Base-by-base conservation (phyloP, 352 stramenopile genomes). In the Phytopythium sindhum region DNA sequence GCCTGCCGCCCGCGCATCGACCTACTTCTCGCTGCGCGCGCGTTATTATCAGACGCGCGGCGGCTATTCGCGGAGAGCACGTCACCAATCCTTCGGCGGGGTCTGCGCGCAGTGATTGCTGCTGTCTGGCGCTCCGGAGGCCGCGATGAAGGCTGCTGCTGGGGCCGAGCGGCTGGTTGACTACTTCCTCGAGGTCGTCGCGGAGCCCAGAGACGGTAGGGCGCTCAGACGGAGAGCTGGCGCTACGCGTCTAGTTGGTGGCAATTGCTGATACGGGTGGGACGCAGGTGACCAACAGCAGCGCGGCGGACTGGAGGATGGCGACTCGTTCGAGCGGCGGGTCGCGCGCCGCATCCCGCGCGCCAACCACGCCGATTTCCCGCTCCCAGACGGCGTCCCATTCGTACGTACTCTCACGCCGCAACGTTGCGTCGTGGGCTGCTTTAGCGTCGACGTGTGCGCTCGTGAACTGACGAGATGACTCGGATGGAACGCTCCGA, bases 151-250 rank as follows among this genome's bases (percentile, higher is more conserved):
- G 47, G 41, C 35, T 3, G 35, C 7, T 4, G 33, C 10, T 5
- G 45, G 26, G 19, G 47, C 24, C 53, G 44, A 58, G 60, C 79
- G 81, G 52, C 78, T 93, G 35, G 77, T 85, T 31, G 81, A 93
- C 72, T 93, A 93, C 70, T 89, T 90, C 63, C 72, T 93, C 35
- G 81, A 91, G 60, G 81, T 89, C 47, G 76, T 75, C 15, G 81
- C 81, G 15, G 75, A 84, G 50, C 68, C 74, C 37, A n/a, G 24
- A 24, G 55, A 24, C 24, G 35, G 35, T 61, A 26, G 14, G 55
- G 4, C 21, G 26, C 33, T 2, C 35, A 11, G 9, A 48, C 33
- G 5, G 19, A 7, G 19, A 21, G 10, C 12, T 21, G 24, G 24
- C n/a, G n/a, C 17, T n/a, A 21, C 21, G 24, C 10, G 12, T 24